Conservation (phyloP, 495 filamentous ascomycete genomes). For the Paragyromitra xinjiangensis region DNA sequence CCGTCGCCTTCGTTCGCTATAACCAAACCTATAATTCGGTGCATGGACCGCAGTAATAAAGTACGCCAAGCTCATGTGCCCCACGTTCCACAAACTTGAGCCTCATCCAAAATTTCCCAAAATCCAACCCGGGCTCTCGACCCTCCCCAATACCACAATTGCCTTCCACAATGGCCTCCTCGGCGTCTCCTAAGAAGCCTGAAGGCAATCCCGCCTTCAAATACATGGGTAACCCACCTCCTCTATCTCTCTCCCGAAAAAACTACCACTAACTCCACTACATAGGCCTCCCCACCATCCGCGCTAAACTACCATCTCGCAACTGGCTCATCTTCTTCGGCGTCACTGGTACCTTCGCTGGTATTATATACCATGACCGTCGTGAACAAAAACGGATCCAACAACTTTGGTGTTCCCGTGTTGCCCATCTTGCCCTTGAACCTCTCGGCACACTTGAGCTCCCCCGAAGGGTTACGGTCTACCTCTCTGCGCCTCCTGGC, state of each 20-base stretch:
- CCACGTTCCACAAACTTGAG: slow-evolving; percentile 22
- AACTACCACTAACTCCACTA: slow-evolving; percentile 23
- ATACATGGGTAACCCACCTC: slow-evolving; percentile 36
- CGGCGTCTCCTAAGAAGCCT: slow-evolving; percentile 20
- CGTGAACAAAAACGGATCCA: slow-evolving; percentile 83
- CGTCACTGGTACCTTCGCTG: slow-evolving; percentile 77
- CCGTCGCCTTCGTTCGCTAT: neutral
- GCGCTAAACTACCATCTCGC: slow-evolving; percentile 86
- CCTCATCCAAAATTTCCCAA: slow-evolving; percentile 29
- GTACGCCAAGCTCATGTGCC: slow-evolving; percentile 21
- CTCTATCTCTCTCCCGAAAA: neutral
- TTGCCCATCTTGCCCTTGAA: slow-evolving; percentile 85
- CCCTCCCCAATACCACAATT: neutral
- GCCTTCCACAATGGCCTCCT: slow-evolving; percentile 24
- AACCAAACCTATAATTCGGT: neutral
- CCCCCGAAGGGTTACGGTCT: slow-evolving; percentile 86
- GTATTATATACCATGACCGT: slow-evolving; percentile 85
- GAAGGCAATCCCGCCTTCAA: slow-evolving; percentile 51
- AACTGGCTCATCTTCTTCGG: slow-evolving; percentile 97
- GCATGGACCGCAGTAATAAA: neutral
- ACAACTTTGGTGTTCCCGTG: slow-evolving; percentile 83
- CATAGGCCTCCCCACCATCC: slow-evolving; percentile 76
- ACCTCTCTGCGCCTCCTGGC: slow-evolving; percentile 82
- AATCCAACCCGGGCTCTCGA: neutral
- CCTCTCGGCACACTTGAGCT: slow-evolving; percentile 72